A percentile compares a stretch with the other conserved stretches of the same genome.
Conservation (phyloP, 495 filamentous ascomycete genomes). For the Xylaria nigripes region DNA sequence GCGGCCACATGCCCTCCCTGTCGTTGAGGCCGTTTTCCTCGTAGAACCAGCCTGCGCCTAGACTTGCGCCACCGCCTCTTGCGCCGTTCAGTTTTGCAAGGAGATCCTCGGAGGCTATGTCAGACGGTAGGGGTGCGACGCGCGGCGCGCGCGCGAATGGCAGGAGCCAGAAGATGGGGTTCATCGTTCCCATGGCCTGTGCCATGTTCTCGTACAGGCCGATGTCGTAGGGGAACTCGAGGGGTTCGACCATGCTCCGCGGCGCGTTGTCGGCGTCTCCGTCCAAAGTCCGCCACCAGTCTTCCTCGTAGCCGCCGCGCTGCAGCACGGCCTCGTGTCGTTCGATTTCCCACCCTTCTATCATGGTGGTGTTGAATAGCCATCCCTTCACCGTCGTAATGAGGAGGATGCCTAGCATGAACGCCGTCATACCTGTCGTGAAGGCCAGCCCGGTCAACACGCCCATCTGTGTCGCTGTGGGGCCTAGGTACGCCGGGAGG, state of each 20-base stretch:
- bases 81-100: background rate
- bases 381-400: conserved; percentile 35
- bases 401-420: conserved; percentile 60
- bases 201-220: conserved; percentile 74
- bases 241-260: conserved; percentile 46
- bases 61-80: conserved; percentile 7
- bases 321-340: conserved; percentile 70
- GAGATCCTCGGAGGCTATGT: background rate
- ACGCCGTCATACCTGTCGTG: conserved; percentile 51
- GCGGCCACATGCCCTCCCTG: conserved; percentile 63
- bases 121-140: conserved; percentile 10
- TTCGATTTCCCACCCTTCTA: conserved; percentile 90
- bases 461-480: conserved; percentile 50
- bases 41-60: conserved; percentile 53
- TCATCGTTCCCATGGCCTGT: conserved; percentile 62
- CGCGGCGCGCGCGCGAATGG: conserved; percentile 37
- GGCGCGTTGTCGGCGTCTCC: conserved; percentile 19
- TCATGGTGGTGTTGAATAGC: conserved; percentile 58
- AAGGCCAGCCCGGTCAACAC: conserved; percentile 59
- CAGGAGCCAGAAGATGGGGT: conserved; percentile 38
- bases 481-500: conserved; percentile 78
- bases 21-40: conserved; percentile 86
- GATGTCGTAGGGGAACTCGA: conserved; percentile 90
- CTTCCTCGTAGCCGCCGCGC: conserved; percentile 53
- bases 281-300: conserved; percentile 19